Base-by-base conservation (phyloP, 2,329 filamentous ascomycete species). In the Ascosphaera apis region DNA sequence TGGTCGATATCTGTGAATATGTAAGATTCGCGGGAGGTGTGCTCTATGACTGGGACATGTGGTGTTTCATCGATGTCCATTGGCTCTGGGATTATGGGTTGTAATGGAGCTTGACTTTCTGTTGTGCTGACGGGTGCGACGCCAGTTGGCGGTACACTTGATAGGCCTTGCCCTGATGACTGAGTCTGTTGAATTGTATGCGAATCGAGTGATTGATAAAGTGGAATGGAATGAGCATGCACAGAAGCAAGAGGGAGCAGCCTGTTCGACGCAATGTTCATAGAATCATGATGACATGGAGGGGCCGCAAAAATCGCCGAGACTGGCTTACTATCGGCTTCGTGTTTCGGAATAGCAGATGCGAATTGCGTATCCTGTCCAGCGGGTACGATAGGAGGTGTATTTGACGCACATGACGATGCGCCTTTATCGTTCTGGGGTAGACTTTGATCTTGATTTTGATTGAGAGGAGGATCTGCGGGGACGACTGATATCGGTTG, bases 1-100 rank as follows among this genome's bases (percentile, higher is more conserved):
- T 65, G 61, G 44, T 67, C 59, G 8, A 79, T 59, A 36, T 70
- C 66, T 4, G 73, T 57, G 7, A 73, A 58, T 36, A 67, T 25
- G 21, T 25, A 25, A 25, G 21, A 25, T 25, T 25, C 21, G 11
- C 21, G 21, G 21, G 43, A 41, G 15, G 40, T 36, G 3, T 33
- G 31, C 32, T 40, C 38, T 25, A 25, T 25, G 5, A 25, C 21
- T 25, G 21, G 21, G 6, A 6, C 11, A 25, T 25, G 21, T 11
- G 21, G 21, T 25, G 21, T 5, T 25, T 5, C 21, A 6, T 11
- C 21, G 11, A 11, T 25, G 11, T 5, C 11, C 21, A 25, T 25
- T 5, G 11, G 6, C 21, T 25, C 11, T 25, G 21, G 21, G 6
- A 28, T 37, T 7, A 34, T 37, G 8, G 40, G 36, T 28, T 37